phyloP scores from a whole-genome alignment of 306 rosid genomes.

The Herpetospermum pedunculosum region DNA sequence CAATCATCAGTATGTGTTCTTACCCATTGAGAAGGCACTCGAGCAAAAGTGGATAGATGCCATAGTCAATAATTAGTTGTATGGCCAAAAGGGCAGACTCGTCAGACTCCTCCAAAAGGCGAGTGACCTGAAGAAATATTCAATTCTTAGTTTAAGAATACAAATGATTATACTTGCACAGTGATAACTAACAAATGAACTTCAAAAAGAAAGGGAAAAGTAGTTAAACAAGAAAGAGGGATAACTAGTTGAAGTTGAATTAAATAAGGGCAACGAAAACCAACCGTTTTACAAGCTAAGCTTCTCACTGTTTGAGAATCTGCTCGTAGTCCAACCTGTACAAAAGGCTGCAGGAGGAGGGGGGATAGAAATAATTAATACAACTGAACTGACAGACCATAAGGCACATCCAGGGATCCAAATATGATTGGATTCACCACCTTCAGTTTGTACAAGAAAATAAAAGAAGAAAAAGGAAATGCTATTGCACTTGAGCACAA shows the following conservation, averaged over 20 bases:
- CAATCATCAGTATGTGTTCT: slow-evolving; percentile 11
- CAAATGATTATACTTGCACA: not conserved
- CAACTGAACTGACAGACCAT: not conserved
- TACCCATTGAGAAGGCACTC: slow-evolving; percentile 82
- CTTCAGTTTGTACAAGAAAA: too few relatives aligned
- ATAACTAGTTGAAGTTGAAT: not conserved
- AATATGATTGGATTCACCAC: not conserved
- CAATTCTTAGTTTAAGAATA: not conserved
- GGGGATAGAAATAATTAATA: not conserved
- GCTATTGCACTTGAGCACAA: not conserved
- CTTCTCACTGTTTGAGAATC: slow-evolving; percentile 68
- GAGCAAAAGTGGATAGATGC: slow-evolving; percentile 66
- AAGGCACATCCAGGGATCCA: not conserved
- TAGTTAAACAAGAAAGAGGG: not conserved
- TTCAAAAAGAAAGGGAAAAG: not conserved
- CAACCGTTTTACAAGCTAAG: slow-evolving; percentile 77
- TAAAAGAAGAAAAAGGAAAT: not conserved
- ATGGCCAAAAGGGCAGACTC: slow-evolving; percentile 23
- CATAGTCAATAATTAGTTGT: slow-evolving; percentile 38
- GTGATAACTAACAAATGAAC: not conserved
- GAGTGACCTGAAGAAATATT: slow-evolving; percentile 39
- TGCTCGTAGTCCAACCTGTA: slow-evolving; percentile 77
- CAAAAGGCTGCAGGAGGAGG: slow-evolving; percentile 48
- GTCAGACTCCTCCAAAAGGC: slow-evolving; percentile 46
- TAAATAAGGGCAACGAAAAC: slow-evolving; percentile 1